phyloP scores from a whole-genome alignment of 805 yeast species.

The Sungouiozyma ichnusensis region DNA sequence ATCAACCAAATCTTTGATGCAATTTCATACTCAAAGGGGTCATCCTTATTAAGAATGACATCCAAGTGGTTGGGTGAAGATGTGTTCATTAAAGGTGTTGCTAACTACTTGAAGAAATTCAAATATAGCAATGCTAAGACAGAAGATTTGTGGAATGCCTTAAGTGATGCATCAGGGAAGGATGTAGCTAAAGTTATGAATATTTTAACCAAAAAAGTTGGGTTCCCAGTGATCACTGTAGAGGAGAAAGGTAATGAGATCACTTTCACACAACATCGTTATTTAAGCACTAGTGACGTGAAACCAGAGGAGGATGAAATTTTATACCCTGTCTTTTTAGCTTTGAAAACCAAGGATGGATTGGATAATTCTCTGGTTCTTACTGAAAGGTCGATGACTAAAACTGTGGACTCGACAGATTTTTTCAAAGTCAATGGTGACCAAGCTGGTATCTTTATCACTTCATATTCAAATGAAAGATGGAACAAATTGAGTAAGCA shows the following conservation, averaged over 20 bases:
- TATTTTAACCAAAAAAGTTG: conserved; percentile 63
- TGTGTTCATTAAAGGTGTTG: conserved; percentile 60
- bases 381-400: conserved; percentile 36
- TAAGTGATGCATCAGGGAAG: conserved; percentile 51
- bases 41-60: conserved; percentile 68
- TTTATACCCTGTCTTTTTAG: conserved; percentile 56
- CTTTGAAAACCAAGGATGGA: conserved; percentile 48
- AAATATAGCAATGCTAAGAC: conserved; percentile 65
- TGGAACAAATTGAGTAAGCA: conserved; percentile 56
- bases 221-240: conserved; percentile 60
- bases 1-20: conserved; percentile 76
- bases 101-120: conserved; percentile 52
- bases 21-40: conserved; percentile 74
- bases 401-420: conserved; percentile 34
- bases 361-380: conserved; percentile 50
- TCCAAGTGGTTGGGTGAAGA: conserved; percentile 62
- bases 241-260: conserved; percentile 34
- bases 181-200: conserved; percentile 52
- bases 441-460: conserved; percentile 65
- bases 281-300: conserved; percentile 66
- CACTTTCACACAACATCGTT: conserved; percentile 57
- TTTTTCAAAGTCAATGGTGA: conserved; percentile 65
- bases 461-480: conserved; percentile 56
- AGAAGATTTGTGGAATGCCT: conserved; percentile 59
- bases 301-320: conserved; percentile 61